Percentiles rank a stretch among this genome's conserved stretches.
phyloP scores from a whole-genome alignment of 1,139 yeast genomes.

The Candida buenavistaensis region DNA sequence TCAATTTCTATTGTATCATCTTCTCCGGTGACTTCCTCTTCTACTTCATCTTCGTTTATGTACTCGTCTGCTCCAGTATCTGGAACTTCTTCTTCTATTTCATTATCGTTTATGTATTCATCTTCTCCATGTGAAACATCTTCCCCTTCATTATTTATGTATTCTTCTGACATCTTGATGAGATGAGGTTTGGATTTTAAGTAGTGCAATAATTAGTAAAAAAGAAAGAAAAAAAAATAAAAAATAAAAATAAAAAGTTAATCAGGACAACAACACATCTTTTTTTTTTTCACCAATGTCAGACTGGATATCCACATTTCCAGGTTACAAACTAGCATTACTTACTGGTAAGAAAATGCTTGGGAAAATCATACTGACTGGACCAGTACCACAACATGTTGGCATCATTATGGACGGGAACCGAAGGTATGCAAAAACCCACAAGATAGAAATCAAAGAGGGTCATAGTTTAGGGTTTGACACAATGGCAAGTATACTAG shows the following conservation, averaged over 20 bases:
- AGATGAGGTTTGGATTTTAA: too few relatives aligned
- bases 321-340: slow-evolving; percentile 46
- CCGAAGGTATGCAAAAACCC: slow-evolving; percentile 76
- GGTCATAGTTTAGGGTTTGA: slow-evolving; percentile 94
- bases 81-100: slow-evolving; percentile 57
- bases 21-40: slow-evolving; percentile 48
- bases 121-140: too few relatives aligned
- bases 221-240: too few relatives aligned
- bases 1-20: slow-evolving; percentile 52
- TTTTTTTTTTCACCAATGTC: slow-evolving; percentile 16
- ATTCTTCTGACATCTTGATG: too few relatives aligned
- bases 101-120: slow-evolving; percentile 54
- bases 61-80: too few relatives aligned
- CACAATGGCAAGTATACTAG: slow-evolving; percentile 75
- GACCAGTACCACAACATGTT: slow-evolving; percentile 85
- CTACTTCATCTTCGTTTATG: slow-evolving; percentile 58
- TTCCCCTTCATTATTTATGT: slow-evolving; percentile 60
- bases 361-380: slow-evolving; percentile 66
- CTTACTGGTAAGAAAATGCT: slow-evolving; percentile 49
- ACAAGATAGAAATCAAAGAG: slow-evolving; percentile 75
- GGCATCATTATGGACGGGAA: slow-evolving; percentile 98
- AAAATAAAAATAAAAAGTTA: too few relatives aligned
- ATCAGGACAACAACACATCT: too few relatives aligned
- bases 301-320: slow-evolving; percentile 51
- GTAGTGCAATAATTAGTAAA: too few relatives aligned